These are phyloP conservation scores for Ogataea trehaloabstinens DNA, from an alignment of 805 yeast genomes.

Conservation along the genomic window DNA sequence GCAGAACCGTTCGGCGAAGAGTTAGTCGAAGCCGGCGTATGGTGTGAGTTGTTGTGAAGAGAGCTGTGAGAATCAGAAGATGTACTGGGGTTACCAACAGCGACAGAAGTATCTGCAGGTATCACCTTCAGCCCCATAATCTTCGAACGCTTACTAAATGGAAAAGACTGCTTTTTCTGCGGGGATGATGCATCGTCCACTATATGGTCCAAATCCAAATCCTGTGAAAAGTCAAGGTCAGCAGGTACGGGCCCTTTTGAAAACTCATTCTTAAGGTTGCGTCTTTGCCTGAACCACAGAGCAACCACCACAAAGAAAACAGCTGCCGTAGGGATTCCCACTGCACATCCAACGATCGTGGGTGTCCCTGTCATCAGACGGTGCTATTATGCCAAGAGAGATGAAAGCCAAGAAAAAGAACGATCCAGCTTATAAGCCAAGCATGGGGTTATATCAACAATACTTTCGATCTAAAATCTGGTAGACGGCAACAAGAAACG, in stretches of 20 bases:
- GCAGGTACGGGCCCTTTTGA: slow-evolving; percentile 29
- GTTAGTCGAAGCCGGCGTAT: slow-evolving; percentile 4
- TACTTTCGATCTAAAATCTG: too few relatives aligned
- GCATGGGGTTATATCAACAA: neutral
- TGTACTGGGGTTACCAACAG: neutral
- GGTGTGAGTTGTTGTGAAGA: slow-evolving; percentile 6
- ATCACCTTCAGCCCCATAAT: slow-evolving; percentile 26
- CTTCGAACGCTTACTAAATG: slow-evolving; percentile 22
- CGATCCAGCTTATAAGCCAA: neutral
- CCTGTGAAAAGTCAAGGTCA: slow-evolving; percentile 35
- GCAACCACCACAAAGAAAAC: slow-evolving; percentile 34
- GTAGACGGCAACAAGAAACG: too few relatives aligned
- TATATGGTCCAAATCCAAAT: slow-evolving; percentile 35
- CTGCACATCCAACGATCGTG: slow-evolving; percentile 51
- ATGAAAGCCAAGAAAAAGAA: slow-evolving; percentile 3
- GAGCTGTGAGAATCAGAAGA: slow-evolving; percentile 11
- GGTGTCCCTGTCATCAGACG: slow-evolving; percentile 27
- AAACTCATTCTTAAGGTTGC: slow-evolving; percentile 36
- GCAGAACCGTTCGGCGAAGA: slow-evolving; percentile 6
- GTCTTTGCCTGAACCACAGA: slow-evolving; percentile 39
- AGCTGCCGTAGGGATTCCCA: slow-evolving; percentile 48
- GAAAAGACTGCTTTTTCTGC: slow-evolving; percentile 4
- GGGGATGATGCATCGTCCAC: slow-evolving; percentile 10
- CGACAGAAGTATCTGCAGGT: slow-evolving; percentile 4
- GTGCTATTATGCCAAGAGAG: slow-evolving; percentile 6